Evolutionary conservation across 2,329 filamentous ascomycete genomes (phyloP), one percentile per base, ranked within the genome.

Genomic region (Emergomyces pasteurianus): DNA sequence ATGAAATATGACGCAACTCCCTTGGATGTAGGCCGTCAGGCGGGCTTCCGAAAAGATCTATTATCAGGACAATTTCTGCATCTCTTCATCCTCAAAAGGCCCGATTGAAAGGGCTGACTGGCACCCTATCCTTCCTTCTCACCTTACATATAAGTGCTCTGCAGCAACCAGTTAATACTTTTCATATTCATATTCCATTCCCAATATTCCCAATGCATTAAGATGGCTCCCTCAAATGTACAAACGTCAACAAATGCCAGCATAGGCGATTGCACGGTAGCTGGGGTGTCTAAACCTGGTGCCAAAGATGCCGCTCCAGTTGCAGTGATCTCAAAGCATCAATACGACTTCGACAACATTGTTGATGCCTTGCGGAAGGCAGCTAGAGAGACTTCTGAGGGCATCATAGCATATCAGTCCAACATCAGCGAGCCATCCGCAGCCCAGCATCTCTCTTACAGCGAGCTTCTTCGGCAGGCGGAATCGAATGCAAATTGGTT

Each of bases 341-440:
- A 34, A 58, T 58, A 58, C 56, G 31, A 16, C 56, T 58, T 58
- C 40, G 56, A 58, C 36, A 58, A 58, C 40, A 58, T 58, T 14
- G n/a, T 58, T 34, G 56, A 58, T 18, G 56, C 56, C 40, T 42
- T 58, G 42, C 56, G 56, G 21, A 38, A 58, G 28, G 56, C 42
- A 21, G 56, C 56, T n/a, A 43, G 18, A n/a, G 31, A 58, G 16
- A 49, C 38, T 23, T 23, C 56, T 58, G 56, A 58, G 14, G 56
- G 56, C 9, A 58, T 58, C 56, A 58, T 58, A 47, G 56, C 56
- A 31, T 58, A 58, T 28, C 34, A 42, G 40, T 26, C 42, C 31
- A 34, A 58, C 56, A 58, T 14, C 18, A 58, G 36, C 38, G 36
- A 47, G 4, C n/a, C 42, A n/a, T 46, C 56, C 4, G 42, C 26